A percentile compares a stretch with the other conserved stretches of the same genome.
These are phyloP conservation scores for Whalleya microplaca DNA, from an alignment of 2,329 filamentous ascomycete genomes.

Conservation along the genomic window DNA sequence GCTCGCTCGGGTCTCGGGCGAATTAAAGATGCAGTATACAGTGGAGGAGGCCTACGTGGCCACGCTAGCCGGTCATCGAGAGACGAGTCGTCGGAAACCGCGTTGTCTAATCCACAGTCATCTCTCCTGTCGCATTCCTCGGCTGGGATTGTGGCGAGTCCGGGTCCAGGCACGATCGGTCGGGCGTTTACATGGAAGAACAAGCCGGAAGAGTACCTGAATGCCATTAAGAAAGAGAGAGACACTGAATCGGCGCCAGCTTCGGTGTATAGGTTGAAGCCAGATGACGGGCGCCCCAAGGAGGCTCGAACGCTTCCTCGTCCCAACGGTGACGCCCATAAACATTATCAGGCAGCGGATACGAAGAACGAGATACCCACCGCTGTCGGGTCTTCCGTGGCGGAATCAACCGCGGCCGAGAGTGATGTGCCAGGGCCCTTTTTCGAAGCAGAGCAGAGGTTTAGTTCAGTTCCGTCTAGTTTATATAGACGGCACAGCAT, in stretches of 20 bases:
- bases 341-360: conserved; percentile 21
- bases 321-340: conserved; percentile 20
- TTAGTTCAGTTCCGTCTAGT: conserved; percentile 47
- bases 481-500: conserved; percentile 68
- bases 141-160: conserved; percentile 40
- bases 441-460: conserved; percentile 51
- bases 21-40: conserved; percentile 78
- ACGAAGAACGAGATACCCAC: conserved; percentile 36
- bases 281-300: conserved; percentile 13
- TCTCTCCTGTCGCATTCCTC: conserved; percentile 44
- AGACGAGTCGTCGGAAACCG: conserved; percentile 54
- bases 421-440: conserved; percentile 60
- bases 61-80: conserved; percentile 59
- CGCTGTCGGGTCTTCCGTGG: conserved; percentile 54
- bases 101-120: conserved; percentile 40
- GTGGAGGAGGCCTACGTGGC: conserved; percentile 59
- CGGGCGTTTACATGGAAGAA: conserved; percentile 67
- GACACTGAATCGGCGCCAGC: conserved; percentile 29
- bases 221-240: conserved; percentile 44
- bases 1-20: conserved; percentile 81
- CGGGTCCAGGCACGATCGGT: conserved; percentile 43
- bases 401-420: conserved; percentile 63
- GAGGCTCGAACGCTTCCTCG: conserved; percentile 18
- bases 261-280: conserved; percentile 10
- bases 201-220: conserved; percentile 63